These are phyloP conservation scores for Phalaenopsis aphrodite DNA, from an alignment of 106 monocot genomes.

Conservation along the genomic window DNA sequence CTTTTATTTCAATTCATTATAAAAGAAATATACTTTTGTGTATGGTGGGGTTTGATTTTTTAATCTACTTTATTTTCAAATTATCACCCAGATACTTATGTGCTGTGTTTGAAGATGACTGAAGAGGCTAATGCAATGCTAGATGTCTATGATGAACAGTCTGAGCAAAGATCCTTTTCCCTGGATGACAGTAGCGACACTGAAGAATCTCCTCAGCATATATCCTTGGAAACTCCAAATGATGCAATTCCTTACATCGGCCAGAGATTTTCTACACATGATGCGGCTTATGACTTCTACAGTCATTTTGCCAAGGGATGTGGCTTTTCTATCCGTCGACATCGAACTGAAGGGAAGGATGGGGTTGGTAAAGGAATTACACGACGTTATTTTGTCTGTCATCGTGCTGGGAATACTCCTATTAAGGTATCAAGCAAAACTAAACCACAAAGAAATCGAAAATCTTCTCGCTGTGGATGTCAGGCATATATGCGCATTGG, in stretches of 20 bases:
- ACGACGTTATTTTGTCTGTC: conserved; percentile 79
- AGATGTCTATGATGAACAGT: conserved; percentile 44
- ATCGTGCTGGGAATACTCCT: conserved; percentile 80
- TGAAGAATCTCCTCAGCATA: conserved; percentile 44
- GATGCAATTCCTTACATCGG: conserved; percentile 62
- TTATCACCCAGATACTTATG: background rate
- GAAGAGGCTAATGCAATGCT: conserved; percentile 40
- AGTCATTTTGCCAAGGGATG: conserved; percentile 60
- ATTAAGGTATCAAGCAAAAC: conserved; percentile 35
- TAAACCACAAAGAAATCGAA: conserved; percentile 74
- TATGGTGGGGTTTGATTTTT: background rate
- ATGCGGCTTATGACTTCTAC: conserved; percentile 81
- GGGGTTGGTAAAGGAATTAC: conserved; percentile 75
- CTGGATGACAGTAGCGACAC: conserved; percentile 45
- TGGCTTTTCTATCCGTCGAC: conserved; percentile 84
- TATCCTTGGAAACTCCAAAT: conserved; percentile 52
- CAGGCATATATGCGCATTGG: conserved; percentile 79
- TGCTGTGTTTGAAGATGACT: conserved; percentile 30
- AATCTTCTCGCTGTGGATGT: conserved; percentile 80
- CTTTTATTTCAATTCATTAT: background rate
- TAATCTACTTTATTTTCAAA: background rate
- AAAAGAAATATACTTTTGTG: background rate
- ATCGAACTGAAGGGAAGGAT: conserved; percentile 80
- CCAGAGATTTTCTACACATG: conserved; percentile 65
- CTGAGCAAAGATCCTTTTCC: conserved; percentile 65